phyloP scores from a whole-genome alignment of 345 rosid species.

The Litchi chinensis region DNA sequence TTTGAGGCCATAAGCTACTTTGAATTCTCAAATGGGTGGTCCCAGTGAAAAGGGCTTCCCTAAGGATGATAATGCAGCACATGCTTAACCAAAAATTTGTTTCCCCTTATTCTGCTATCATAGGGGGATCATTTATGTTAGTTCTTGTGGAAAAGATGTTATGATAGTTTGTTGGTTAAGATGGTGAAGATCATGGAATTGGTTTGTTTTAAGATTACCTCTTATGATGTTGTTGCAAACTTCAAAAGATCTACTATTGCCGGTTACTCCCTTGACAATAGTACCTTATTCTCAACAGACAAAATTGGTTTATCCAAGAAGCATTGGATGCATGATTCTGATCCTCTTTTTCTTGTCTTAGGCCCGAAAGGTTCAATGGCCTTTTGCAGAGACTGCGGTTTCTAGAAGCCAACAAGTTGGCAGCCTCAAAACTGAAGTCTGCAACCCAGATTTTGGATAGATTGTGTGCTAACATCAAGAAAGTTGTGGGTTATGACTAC shows the following conservation, averaged over 20 bases:
- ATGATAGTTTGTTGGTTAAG: neutral
- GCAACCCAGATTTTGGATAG: slow-evolving; percentile 39
- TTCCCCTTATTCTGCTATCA: neutral
- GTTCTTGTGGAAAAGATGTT: neutral
- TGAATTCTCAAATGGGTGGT: neutral
- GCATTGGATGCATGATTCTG: slow-evolving; percentile 1
- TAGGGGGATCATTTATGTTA: neutral
- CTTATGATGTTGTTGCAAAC: neutral
- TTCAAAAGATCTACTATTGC: neutral
- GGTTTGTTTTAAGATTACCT: neutral
- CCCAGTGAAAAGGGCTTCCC: neutral
- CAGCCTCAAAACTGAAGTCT: slow-evolving; percentile 33
- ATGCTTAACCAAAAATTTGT: neutral
- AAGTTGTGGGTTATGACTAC: slow-evolving; percentile 35
- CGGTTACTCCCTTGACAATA: neutral
- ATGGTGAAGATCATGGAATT: neutral
- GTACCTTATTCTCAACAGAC: neutral
- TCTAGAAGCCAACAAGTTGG: slow-evolving; percentile 39
- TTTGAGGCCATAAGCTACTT: neutral
- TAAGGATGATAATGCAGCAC: neutral
- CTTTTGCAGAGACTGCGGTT: slow-evolving; percentile 51
- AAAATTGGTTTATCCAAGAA: neutral
- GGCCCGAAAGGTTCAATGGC: slow-evolving; percentile 55
- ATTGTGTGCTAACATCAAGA: slow-evolving; percentile 40
- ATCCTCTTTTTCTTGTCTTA: slow-evolving; percentile 18